Evolutionary conservation across 1,139 yeast genomes (phyloP).

Genomic region (Pichia sp.): DNA sequence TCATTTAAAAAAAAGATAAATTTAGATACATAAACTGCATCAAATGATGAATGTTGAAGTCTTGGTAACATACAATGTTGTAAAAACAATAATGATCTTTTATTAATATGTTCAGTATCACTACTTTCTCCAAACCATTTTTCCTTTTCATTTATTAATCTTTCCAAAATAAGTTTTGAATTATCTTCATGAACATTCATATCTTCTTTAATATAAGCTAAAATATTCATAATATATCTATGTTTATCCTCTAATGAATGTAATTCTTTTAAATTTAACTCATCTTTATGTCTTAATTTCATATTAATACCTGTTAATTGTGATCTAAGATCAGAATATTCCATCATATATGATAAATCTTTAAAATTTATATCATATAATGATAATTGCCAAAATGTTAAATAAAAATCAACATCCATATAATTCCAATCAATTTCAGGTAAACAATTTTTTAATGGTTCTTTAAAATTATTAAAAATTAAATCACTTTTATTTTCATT

Average conservation of each 20-base stretch:
- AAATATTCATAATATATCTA: slow-evolving; percentile 23
- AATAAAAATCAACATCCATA: slow-evolving; percentile 44
- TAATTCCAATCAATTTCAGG: slow-evolving; percentile 32
- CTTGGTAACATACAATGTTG: slow-evolving; percentile 73
- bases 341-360: slow-evolving; percentile 45
- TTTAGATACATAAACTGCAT: slow-evolving; percentile 66
- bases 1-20: slow-evolving; percentile 52
- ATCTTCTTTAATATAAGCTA: slow-evolving; percentile 27
- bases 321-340: slow-evolving; percentile 36
- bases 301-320: slow-evolving; percentile 34
- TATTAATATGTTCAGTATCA: slow-evolving; percentile 22
- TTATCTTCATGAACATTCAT: slow-evolving; percentile 34
- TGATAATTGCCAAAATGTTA: slow-evolving; percentile 68
- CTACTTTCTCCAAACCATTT: slow-evolving; percentile 30
- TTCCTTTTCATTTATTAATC: slow-evolving; percentile 31
- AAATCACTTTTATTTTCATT: slow-evolving; percentile 13
- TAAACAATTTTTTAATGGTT: slow-evolving; percentile 25
- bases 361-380: slow-evolving; percentile 69
- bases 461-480: slow-evolving; percentile 19
- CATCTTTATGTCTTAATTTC: slow-evolving; percentile 31
- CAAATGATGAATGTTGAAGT: slow-evolving; percentile 72
- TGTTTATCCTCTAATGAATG: slow-evolving; percentile 19
- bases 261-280: slow-evolving; percentile 27
- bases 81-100: slow-evolving; percentile 30
- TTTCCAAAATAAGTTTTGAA: slow-evolving; percentile 27